These are phyloP conservation scores for Coemansia asiatica DNA, from an alignment of 192 early-diverging fungal genomes.

Conservation along the genomic window DNA sequence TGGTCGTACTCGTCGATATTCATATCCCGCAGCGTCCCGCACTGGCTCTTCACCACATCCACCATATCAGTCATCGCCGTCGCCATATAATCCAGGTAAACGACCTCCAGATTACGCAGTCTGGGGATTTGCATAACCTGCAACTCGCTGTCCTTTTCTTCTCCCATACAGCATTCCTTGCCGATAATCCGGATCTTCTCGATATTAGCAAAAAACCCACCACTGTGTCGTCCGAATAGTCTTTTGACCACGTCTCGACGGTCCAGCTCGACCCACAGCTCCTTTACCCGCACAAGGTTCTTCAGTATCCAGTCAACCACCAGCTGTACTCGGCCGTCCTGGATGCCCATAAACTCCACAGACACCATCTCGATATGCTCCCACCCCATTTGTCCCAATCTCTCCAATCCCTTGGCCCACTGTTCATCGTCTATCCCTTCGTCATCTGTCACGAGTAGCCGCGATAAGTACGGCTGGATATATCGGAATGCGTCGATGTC, in stretches of 20 bases:
- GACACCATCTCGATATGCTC: slow-evolving; percentile 27
- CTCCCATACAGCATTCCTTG: slow-evolving; percentile 3
- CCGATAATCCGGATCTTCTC: slow-evolving; percentile 28
- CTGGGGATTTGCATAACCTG: neutral
- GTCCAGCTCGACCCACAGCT: slow-evolving; percentile 27
- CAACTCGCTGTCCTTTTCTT: no score
- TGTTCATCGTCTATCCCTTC: slow-evolving; percentile 10
- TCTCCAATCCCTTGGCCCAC: slow-evolving; percentile 13
- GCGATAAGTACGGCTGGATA: slow-evolving; percentile 19
- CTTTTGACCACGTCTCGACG: neutral
- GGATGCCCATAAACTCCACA: slow-evolving; percentile 17
- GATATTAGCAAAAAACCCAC: neutral
- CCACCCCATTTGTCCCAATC: slow-evolving; percentile 13
- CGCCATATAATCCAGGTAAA: slow-evolving; percentile 13
- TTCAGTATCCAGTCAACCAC: slow-evolving; percentile 13
- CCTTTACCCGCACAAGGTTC: neutral
- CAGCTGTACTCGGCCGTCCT: neutral
- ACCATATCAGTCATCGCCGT: slow-evolving; percentile 4
- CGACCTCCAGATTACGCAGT: slow-evolving; percentile 11
- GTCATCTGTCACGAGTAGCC: slow-evolving; percentile 26
- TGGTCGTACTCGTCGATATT: slow-evolving; percentile 19
- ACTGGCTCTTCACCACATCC: slow-evolving; percentile 4
- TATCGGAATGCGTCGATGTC: neutral
- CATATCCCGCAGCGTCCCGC: slow-evolving; percentile 17
- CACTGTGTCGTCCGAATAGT: slow-evolving; percentile 2